phyloP scores from a whole-genome alignment of 768 basidiomycete species.

The Serendipita sp. region DNA sequence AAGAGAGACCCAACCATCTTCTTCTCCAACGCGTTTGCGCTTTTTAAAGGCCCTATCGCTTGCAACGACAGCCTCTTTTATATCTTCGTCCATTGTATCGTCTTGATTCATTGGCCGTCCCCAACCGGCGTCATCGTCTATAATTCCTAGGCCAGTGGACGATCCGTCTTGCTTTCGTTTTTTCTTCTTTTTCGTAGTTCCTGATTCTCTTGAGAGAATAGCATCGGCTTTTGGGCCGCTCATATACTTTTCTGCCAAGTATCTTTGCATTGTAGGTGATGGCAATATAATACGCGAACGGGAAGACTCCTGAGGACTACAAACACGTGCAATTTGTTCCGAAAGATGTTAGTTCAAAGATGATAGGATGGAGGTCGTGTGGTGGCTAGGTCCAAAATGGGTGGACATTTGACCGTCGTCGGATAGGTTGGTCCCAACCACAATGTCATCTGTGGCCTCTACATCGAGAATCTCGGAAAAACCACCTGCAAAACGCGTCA shows the following conservation, averaged over 20 bases:
- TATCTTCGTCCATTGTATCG: conserved; percentile 40
- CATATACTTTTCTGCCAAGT: conserved; percentile 89
- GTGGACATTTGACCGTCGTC: not conserved
- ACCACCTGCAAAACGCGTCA: not conserved
- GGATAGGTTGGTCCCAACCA: not conserved
- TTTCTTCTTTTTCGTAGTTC: conserved; percentile 48
- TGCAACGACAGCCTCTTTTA: conserved; percentile 47
- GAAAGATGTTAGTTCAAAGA: no score
- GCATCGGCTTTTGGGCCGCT: conserved; percentile 92
- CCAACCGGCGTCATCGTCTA: conserved; percentile 63
- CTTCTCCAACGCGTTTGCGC: conserved; percentile 35
- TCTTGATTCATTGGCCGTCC: conserved; percentile 29
- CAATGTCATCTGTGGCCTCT: conserved; percentile 2
- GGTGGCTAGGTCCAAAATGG: no score
- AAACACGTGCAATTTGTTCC: no score
- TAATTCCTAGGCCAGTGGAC: conserved; percentile 20
- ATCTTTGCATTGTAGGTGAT: conserved; percentile 42
- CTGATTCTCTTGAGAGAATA: conserved; percentile 53
- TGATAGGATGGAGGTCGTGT: no score
- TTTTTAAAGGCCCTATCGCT: conserved; percentile 67
- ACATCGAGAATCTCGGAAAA: not conserved
- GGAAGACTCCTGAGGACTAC: no score
- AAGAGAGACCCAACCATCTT: conserved; percentile 12
- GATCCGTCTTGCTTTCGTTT: conserved; percentile 64
- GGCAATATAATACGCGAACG: no score